These are phyloP conservation scores for Metschnikowia corniflorae DNA, from an alignment of 805 yeast species.

Conservation along the genomic window DNA sequence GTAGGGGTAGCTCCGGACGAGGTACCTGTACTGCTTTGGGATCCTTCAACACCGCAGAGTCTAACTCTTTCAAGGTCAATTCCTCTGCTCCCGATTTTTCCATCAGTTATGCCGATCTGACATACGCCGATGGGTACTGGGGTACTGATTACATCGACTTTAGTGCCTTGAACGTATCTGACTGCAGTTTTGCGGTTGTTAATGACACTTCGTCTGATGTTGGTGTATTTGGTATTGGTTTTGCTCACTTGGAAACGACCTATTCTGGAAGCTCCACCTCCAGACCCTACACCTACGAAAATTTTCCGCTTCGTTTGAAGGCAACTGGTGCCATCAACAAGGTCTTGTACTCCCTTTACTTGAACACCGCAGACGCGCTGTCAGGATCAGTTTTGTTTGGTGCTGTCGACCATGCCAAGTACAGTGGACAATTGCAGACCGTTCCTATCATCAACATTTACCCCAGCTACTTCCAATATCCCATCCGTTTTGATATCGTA, in stretches of 20 bases:
- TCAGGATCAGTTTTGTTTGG: conserved; percentile 40
- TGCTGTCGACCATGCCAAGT: conserved; percentile 42
- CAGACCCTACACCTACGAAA: conserved; percentile 45
- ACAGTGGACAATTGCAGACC: conserved; percentile 26
- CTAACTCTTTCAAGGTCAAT: conserved; percentile 40
- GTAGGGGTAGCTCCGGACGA: conserved; percentile 1
- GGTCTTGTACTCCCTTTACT: conserved; percentile 59
- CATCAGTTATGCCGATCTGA: conserved; percentile 48
- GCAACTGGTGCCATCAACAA: conserved; percentile 53
- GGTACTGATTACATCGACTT: conserved; percentile 58
- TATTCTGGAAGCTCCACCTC: conserved; percentile 16
- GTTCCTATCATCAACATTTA: conserved; percentile 42
- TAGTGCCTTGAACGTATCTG: conserved; percentile 45
- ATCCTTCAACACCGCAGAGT: conserved; percentile 42
- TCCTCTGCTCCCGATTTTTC: conserved; percentile 37
- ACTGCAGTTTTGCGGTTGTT: conserved; percentile 72
- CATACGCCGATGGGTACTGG: conserved; percentile 50
- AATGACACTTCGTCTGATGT: conserved; percentile 56
- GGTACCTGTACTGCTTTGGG: conserved; percentile 45
- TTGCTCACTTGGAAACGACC: conserved; percentile 66
- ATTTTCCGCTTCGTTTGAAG: conserved; percentile 62
- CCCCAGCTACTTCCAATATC: conserved; percentile 15
- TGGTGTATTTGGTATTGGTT: conserved; percentile 76
- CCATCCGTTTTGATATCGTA: conserved; percentile 49
- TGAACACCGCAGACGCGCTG: conserved; percentile 38